Conservation (phyloP, 2,329 filamentous ascomycete genomes). For the Ascochyta fabae region DNA sequence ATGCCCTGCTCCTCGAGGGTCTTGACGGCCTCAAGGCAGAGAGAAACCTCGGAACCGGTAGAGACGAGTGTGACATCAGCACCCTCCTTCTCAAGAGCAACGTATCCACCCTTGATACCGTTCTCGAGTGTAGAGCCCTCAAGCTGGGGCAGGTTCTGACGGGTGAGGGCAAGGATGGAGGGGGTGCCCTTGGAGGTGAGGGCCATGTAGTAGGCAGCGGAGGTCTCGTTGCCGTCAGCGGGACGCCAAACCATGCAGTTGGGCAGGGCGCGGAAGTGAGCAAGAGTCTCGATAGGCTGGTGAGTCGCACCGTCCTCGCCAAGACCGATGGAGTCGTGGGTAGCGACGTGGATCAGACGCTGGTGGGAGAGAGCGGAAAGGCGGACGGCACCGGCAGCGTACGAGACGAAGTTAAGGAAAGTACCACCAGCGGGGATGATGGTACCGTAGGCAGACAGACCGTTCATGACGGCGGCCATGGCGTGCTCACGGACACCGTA, state of each 20-base stretch:
- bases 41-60: constrained; percentile 93
- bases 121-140: constrained; percentile 91
- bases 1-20: constrained; percentile 85
- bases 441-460: constrained; percentile 92
- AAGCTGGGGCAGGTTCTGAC: constrained; percentile 97
- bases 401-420: constrained; percentile 99
- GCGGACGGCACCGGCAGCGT: constrained; percentile 93
- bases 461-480: constrained; percentile 94
- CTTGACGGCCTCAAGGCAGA: constrained; percentile 92
- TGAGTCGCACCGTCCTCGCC: constrained; percentile 98
- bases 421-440: constrained; percentile 93
- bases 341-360: constrained; percentile 93
- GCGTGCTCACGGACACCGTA: constrained; percentile 92
- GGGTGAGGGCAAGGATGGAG: constrained; percentile 90
- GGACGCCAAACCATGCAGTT: constrained; percentile 99
- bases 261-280: constrained; percentile 97
- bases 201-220: constrained; percentile 95
- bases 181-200: constrained; percentile 89
- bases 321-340: constrained; percentile 98
- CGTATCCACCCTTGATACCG: constrained; percentile 94
- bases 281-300: constrained; percentile 97
- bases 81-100: constrained; percentile 80
- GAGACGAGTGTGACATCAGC: constrained; percentile 90
- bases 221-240: constrained; percentile 97
- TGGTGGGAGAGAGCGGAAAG: constrained; percentile 90